Evolutionary conservation across 805 yeast species (phyloP).

Genomic region (Hanseniaspora nectarophila): DNA sequence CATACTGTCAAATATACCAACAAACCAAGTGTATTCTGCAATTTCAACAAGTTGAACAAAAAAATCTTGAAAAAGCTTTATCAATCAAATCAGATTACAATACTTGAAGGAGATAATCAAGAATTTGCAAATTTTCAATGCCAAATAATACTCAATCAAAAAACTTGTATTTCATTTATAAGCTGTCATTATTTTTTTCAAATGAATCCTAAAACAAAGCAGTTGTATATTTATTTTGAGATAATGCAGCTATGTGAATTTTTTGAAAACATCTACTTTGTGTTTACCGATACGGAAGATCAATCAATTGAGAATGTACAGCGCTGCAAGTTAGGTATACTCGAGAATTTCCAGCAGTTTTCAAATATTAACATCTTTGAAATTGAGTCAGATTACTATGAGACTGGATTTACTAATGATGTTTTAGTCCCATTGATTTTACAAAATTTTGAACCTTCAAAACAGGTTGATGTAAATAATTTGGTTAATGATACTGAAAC

Average conservation of each 20-base stretch:
- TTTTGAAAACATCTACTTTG: conserved; percentile 17
- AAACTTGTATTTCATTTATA: conserved; percentile 19
- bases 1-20: background rate
- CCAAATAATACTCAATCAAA: conserved; percentile 20
- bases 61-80: conserved; percentile 14
- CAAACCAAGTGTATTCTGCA: conserved; percentile 17
- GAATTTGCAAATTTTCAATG: conserved; percentile 12
- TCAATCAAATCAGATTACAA: conserved; percentile 3
- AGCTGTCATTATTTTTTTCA: conserved; percentile 21
- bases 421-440: background rate
- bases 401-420: background rate
- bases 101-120: conserved; percentile 17
- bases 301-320: background rate
- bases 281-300: background rate
- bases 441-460: background rate
- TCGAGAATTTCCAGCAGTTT: background rate
- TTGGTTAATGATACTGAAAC: background rate
- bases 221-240: conserved; percentile 16
- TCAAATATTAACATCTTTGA: background rate
- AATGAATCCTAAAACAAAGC: background rate
- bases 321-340: background rate
- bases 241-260: conserved; percentile 15
- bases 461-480: too few relatives aligned
- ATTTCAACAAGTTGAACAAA: conserved; percentile 15
- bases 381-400: background rate